phyloP scores from a whole-genome alignment of 225 moss, liverwort and hornwort genomes.

The Marchantia paleacea region DNA sequence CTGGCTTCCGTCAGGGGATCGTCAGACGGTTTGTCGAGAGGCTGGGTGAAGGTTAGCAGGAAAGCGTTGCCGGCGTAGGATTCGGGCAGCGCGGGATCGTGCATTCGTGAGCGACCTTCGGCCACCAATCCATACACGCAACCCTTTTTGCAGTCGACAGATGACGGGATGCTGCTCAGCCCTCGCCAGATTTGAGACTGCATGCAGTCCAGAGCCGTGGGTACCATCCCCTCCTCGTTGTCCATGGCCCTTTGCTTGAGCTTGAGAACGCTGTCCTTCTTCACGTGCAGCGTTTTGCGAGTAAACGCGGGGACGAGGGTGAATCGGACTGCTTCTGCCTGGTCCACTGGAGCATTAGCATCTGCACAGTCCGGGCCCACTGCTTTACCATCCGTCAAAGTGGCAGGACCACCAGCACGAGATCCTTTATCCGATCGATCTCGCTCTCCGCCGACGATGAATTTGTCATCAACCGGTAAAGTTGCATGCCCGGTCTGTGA shows the following conservation, averaged over 20 bases:
- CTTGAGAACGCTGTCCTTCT: neutral
- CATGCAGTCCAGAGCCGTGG: constrained; percentile 4
- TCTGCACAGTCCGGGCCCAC: neutral
- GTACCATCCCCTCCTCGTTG: neutral
- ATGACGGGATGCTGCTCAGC: neutral
- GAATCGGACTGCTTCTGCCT: neutral
- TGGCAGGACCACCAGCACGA: neutral
- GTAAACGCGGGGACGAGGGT: neutral
- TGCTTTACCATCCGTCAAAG: no score
- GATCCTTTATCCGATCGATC: neutral
- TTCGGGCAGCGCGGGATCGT: neutral
- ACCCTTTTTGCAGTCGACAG: neutral
- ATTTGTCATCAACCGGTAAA: neutral
- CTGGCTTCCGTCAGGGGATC: neutral
- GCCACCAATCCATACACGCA: neutral
- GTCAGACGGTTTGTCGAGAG: neutral
- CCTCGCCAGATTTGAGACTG: neutral
- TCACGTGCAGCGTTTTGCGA: neutral
- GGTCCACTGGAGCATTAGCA: neutral
- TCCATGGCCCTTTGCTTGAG: neutral
- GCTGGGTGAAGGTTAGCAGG: neutral
- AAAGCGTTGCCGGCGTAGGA: constrained; percentile 7
- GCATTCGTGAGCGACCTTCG: neutral
- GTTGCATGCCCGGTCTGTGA: neutral
- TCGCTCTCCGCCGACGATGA: neutral